Evolutionary conservation across 148 eudicot species (phyloP).

Genomic region (Amaranthus cruentus): DNA sequence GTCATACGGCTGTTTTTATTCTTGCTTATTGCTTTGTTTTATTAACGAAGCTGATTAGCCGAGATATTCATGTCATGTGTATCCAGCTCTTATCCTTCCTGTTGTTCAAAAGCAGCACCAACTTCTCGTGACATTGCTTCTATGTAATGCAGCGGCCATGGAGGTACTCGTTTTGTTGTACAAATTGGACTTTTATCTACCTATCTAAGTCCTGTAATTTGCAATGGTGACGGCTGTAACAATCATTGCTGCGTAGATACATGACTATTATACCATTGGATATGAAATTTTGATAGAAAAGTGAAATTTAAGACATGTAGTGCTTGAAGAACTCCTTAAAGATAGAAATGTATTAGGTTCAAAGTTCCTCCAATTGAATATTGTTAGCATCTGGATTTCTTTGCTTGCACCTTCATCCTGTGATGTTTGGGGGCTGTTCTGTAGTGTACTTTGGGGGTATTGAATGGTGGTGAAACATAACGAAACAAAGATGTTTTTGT

Average conservation of each 20-base stretch:
- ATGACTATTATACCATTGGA: not conserved
- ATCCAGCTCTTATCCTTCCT: constrained; percentile 66
- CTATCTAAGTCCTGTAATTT: constrained; percentile 1
- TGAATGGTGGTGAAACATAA: too few relatives aligned
- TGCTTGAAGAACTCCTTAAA: not conserved
- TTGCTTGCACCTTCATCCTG: too few relatives aligned
- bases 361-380: too few relatives aligned
- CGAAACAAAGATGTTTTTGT: too few relatives aligned
- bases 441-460: too few relatives aligned
- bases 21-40: not conserved
- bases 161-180: constrained; percentile 43
- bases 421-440: too few relatives aligned
- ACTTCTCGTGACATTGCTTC: constrained; percentile 74
- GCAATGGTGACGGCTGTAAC: not conserved
- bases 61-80: constrained; percentile 9
- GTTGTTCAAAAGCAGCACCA: constrained; percentile 91
- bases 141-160: constrained; percentile 85
- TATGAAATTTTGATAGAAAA: not conserved
- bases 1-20: not conserved
- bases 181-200: not conserved
- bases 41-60: not conserved
- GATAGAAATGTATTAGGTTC: not conserved
- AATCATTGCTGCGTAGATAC: not conserved
- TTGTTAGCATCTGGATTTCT: too few relatives aligned
- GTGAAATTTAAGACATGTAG: not conserved